Conservation (phyloP, 2,329 filamentous ascomycete species). For the Bipolaris sorokiniana region DNA sequence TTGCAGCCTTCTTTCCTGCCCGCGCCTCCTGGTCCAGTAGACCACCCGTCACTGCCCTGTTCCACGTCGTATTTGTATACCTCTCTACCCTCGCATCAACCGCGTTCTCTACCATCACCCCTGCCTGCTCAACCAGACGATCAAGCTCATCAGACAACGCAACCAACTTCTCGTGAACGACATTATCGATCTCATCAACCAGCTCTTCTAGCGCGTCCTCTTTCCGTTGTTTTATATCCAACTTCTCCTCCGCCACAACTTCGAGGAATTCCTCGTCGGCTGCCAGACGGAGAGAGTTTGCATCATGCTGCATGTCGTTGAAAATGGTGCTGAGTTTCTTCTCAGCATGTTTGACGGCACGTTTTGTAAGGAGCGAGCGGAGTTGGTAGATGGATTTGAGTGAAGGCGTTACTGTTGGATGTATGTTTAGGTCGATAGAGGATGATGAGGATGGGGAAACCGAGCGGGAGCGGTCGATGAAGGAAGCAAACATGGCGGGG, state of each 20-base stretch:
- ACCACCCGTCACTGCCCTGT: not conserved
- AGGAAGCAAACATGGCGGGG: not conserved
- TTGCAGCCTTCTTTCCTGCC: not conserved
- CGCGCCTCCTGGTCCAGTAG: not conserved
- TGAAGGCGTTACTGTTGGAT: not conserved
- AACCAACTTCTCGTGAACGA: not conserved
- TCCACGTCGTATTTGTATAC: not conserved
- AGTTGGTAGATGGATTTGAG: not conserved
- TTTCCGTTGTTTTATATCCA: slow-evolving; percentile 1
- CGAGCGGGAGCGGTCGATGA: not conserved
- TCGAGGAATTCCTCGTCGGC: slow-evolving; percentile 4
- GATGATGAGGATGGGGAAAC: not conserved
- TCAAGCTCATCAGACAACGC: not conserved
- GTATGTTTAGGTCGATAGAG: not conserved
- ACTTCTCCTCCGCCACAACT: slow-evolving; percentile 1
- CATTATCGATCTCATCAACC: slow-evolving; percentile 4
- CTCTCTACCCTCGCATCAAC: not conserved
- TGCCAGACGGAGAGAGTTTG: slow-evolving; percentile 1
- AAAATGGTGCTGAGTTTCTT: not conserved
- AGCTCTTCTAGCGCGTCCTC: slow-evolving; percentile 4
- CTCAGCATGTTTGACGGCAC: not conserved
- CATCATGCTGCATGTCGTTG: not conserved
- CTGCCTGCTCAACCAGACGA: not conserved
- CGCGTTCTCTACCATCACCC: not conserved
- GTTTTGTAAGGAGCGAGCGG: not conserved